These are phyloP conservation scores for Kazachstania sp. DNA, from an alignment of 1,139 yeast species.

Conservation along the genomic window DNA sequence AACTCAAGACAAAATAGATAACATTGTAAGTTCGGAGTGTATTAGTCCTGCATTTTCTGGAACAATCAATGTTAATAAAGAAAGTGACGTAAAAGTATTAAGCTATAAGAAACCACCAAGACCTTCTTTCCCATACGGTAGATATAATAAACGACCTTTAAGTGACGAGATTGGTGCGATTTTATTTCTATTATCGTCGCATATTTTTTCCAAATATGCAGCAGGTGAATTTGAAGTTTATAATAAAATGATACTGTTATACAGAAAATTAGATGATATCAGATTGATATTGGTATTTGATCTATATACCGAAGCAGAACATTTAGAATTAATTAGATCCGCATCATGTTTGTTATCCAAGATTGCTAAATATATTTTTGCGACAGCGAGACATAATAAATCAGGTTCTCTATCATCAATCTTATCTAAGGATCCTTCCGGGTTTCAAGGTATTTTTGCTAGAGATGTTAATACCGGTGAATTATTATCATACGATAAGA, in stretches of 20 bases:
- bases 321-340: conserved; percentile 45
- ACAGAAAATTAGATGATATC: conserved; percentile 53
- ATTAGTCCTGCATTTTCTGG: conserved; percentile 16
- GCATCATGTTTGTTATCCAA: conserved; percentile 55
- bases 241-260: conserved; percentile 45
- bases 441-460: conserved; percentile 63
- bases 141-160: conserved; percentile 38
- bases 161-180: conserved; percentile 52
- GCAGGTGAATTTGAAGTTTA: conserved; percentile 59
- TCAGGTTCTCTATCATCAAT: conserved; percentile 18
- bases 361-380: conserved; percentile 56
- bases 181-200: conserved; percentile 49
- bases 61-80: conserved; percentile 18
- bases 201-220: conserved; percentile 61
- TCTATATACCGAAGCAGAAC: conserved; percentile 54
- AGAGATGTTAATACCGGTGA: conserved; percentile 59
- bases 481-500: conserved; percentile 39
- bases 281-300: conserved; percentile 51
- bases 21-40: conserved; percentile 28
- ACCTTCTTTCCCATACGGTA: conserved; percentile 49
- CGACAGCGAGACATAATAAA: conserved; percentile 32
- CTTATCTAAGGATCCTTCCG: conserved; percentile 61
- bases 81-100: conserved; percentile 9
- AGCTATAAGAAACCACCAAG: conserved; percentile 24
- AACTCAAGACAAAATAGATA: conserved; percentile 30